Conservation (phyloP, 2,329 filamentous ascomycete species). For the Cordyceps farinosa region DNA sequence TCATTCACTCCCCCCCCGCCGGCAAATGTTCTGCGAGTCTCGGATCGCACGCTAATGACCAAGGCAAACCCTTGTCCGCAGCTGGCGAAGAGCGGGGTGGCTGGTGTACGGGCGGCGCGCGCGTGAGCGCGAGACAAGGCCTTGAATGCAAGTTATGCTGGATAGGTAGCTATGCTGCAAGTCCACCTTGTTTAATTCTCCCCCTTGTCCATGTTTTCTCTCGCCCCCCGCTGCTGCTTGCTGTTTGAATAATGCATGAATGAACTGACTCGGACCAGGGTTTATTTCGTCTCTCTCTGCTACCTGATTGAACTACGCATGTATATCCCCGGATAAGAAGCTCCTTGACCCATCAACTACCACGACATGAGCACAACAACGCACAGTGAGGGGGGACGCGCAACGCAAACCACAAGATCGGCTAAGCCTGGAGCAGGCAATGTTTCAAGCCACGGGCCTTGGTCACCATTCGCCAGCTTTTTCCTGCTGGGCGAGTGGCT, state of each 20-base stretch:
- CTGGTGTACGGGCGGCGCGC: neutral
- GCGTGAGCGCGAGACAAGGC: neutral
- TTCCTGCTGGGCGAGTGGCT: neutral
- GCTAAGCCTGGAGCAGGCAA: slow-evolving; percentile 2
- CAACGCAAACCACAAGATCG: neutral
- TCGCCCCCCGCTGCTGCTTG: neutral
- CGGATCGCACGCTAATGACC: neutral
- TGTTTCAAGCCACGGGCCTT: slow-evolving; percentile 12
- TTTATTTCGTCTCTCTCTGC: too few species aligned
- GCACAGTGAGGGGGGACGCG: neutral
- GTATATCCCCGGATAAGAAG: neutral
- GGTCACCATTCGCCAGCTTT: neutral
- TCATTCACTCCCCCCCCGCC: neutral
- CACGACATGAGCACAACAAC: neutral
- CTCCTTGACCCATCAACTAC: neutral
- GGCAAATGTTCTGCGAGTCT: slow-evolving; percentile 1
- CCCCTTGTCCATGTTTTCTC: neutral
- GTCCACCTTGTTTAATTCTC: neutral
- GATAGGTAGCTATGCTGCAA: neutral
- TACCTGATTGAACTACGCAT: too few species aligned
- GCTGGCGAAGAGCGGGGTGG: neutral
- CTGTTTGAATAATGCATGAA: too few species aligned
- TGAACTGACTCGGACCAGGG: too few species aligned
- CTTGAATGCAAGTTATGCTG: neutral
- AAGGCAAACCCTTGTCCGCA: neutral